Evolutionary conservation across 352 stramenopile species (phyloP).

Genomic region (Pythium monospermum): DNA sequence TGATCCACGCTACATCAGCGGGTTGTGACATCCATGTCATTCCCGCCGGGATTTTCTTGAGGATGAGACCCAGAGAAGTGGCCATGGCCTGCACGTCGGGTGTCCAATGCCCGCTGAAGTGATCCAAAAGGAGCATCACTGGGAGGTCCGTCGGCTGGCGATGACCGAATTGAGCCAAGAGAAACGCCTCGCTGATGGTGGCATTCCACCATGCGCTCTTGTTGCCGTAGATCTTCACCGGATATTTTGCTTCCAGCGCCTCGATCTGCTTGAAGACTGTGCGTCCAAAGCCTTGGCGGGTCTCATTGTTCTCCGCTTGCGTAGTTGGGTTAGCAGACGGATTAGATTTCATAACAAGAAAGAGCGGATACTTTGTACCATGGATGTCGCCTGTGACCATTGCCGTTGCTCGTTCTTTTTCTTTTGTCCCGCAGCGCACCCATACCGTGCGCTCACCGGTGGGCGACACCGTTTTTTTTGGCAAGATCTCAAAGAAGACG

Average conservation of each 20-base stretch:
- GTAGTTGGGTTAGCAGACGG: neutral
- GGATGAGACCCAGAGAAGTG: constrained; percentile 7
- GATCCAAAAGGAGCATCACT: constrained; percentile 22
- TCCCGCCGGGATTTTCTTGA: constrained; percentile 12
- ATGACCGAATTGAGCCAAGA: constrained; percentile 22
- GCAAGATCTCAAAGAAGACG: constrained; percentile 27
- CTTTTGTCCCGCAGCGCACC: constrained; percentile 18
- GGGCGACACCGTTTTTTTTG: constrained; percentile 14
- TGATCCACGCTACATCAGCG: constrained; percentile 23
- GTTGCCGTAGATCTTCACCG: constrained; percentile 19
- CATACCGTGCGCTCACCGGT: constrained; percentile 22
- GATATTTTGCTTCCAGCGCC: neutral
- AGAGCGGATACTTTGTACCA: constrained; percentile 21
- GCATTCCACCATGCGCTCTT: constrained; percentile 16
- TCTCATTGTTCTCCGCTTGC: constrained; percentile 8
- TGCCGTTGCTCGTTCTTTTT: constrained; percentile 21
- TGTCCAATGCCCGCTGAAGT: constrained; percentile 14
- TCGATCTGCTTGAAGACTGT: constrained; percentile 8
- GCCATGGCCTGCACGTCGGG: constrained; percentile 5
- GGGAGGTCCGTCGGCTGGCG: constrained; percentile 1
- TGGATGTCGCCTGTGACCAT: constrained; percentile 18
- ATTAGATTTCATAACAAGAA: constrained; percentile 17
- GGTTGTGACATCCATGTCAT: constrained; percentile 27
- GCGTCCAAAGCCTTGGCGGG: constrained; percentile 14
- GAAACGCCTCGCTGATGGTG: constrained; percentile 11